Conservation (phyloP, 129 eudicot genomes). For the Tagetes patula region DNA sequence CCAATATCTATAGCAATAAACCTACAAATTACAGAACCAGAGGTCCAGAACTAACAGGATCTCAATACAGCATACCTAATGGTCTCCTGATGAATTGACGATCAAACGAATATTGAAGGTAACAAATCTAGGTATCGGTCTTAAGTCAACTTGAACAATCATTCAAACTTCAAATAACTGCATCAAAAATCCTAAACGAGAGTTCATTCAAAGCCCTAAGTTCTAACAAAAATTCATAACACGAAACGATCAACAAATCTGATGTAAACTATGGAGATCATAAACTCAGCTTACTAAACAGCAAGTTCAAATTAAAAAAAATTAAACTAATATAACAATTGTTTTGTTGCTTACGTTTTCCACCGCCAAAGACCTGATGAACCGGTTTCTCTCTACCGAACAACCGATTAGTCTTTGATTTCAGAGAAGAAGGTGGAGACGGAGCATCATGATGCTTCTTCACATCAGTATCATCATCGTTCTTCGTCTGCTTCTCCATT, state of each 20-base stretch:
- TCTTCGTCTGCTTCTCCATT: slow-evolving; percentile 37
- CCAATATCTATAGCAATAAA: too few relatives aligned
- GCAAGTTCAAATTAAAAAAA: neutral
- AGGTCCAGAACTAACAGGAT: neutral
- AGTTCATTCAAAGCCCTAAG: slow-evolving; percentile 18
- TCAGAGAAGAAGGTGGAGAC: neutral
- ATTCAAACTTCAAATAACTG: slow-evolving; percentile 1
- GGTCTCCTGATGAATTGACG: neutral
- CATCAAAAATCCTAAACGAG: neutral
- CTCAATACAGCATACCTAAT: neutral
- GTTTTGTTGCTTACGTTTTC: slow-evolving; percentile 51
- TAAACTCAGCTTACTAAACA: neutral
- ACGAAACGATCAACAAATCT: neutral
- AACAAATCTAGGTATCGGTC: neutral
- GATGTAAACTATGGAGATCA: neutral
- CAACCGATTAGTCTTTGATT: slow-evolving; percentile 43
- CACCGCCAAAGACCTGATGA: slow-evolving; percentile 81
- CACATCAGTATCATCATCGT: slow-evolving; percentile 17
- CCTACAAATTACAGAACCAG: too few relatives aligned
- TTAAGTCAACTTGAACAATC: neutral
- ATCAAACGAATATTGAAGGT: neutral
- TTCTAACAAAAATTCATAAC: neutral
- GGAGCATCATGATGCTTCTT: slow-evolving; percentile 29
- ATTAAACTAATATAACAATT: neutral
- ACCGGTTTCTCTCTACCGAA: slow-evolving; percentile 74